These are phyloP conservation scores for Mycena alexandri DNA, from an alignment of 768 basidiomycete species.

Conservation along the genomic window DNA sequence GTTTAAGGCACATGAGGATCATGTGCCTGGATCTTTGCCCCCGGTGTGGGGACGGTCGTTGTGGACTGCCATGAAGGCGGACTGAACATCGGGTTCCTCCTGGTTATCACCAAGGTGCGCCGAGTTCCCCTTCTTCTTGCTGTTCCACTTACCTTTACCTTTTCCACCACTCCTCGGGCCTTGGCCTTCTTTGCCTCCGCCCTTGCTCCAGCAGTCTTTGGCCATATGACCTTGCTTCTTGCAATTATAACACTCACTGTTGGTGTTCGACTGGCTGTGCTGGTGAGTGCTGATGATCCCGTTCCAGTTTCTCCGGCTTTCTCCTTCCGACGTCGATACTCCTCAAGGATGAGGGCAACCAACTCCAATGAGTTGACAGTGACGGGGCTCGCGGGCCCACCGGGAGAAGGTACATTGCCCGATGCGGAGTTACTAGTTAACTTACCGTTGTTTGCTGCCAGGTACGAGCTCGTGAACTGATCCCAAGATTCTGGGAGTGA, in stretches of 20 bases:
- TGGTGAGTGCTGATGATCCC: conserved; percentile 30
- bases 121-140: conserved; percentile 10
- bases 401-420: no score
- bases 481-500: no score
- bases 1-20: no score
- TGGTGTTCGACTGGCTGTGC: conserved; percentile 16
- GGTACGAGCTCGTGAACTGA: no score
- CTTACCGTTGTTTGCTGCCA: no score
- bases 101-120: conserved; percentile 5
- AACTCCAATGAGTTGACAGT: no score
- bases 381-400: no score
- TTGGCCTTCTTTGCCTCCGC: conserved; percentile 23
- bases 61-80: conserved; percentile 10
- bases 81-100: neutral
- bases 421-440: no score
- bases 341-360: no score
- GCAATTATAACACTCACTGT: conserved; percentile 16
- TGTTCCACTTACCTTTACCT: conserved; percentile 10
- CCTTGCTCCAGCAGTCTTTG: conserved; percentile 23
- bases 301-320: no score
- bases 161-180: neutral
- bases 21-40: no score
- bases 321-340: no score
- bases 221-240: conserved; percentile 13
- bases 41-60: neutral